phyloP scores from a whole-genome alignment of 139 green algal species.

The Coelastrella sp. region DNA sequence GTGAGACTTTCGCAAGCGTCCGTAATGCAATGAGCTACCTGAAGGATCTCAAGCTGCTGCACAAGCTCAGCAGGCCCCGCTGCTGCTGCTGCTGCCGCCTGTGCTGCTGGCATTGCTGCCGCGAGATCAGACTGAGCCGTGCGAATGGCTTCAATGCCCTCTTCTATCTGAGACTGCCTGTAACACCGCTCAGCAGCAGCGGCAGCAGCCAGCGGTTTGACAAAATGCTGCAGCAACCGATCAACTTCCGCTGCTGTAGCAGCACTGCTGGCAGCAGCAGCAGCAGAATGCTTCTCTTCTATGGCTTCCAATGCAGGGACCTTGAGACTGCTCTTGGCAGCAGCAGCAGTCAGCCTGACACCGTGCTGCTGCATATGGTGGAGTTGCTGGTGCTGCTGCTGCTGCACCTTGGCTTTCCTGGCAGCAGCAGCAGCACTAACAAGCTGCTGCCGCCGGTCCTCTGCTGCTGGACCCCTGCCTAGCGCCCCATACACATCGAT shows the following conservation, averaged over 20 bases:
- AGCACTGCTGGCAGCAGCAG: neutral
- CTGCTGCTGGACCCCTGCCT: constrained; percentile 36
- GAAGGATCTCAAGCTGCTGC: neutral
- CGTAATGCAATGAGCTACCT: neutral
- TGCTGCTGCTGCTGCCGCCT: neutral
- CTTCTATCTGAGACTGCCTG: neutral
- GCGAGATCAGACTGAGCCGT: neutral
- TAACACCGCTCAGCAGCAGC: neutral
- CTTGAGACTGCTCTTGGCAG: neutral
- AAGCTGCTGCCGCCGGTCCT: constrained; percentile 2
- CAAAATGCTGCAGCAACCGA: neutral
- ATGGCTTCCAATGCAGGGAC: neutral
- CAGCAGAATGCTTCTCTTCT: neutral
- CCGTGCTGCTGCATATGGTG: neutral
- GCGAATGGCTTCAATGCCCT: neutral
- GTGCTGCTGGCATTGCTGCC: neutral
- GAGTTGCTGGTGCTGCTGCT: neutral
- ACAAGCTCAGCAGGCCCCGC: neutral
- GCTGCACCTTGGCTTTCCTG: neutral
- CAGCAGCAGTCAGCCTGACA: neutral
- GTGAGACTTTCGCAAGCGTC: too few relatives aligned
- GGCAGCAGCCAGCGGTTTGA: neutral
- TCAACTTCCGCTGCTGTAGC: neutral
- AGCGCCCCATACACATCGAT: constrained; percentile 16
- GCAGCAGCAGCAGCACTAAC: neutral